Evolutionary conservation across 306 rosid species (phyloP).

Genomic region (Prunus campanulata): DNA sequence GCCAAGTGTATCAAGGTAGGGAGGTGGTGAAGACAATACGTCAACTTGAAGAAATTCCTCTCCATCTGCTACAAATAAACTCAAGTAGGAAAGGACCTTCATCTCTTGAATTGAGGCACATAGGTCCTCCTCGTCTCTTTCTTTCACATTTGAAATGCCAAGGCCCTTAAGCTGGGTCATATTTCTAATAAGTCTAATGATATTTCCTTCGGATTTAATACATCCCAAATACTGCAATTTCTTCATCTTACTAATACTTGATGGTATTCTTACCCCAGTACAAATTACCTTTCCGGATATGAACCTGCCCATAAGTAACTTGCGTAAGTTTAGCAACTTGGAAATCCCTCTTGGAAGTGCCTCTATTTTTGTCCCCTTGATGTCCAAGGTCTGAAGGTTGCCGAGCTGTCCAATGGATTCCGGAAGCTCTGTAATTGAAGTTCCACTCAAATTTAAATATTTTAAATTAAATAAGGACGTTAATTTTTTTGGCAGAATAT

Average conservation of each 20-base stretch:
- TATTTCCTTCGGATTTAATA: not conserved
- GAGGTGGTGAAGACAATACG: constrained; percentile 19
- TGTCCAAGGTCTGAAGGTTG: constrained; percentile 18
- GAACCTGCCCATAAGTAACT: not conserved
- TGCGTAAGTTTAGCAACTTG: not conserved
- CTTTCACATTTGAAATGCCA: constrained; percentile 4
- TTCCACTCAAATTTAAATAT: constrained; percentile 3
- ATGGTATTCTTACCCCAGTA: not conserved
- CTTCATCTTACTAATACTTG: not conserved
- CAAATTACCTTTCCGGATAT: not conserved
- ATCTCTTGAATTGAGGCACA: constrained; percentile 10
- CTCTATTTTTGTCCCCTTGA: not conserved
- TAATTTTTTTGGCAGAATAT: not conserved
- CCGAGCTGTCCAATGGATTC: constrained; percentile 17
- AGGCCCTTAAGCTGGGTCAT: constrained; percentile 1
- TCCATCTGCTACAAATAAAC: not conserved
- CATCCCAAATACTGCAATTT: constrained; percentile 7
- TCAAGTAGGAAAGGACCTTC: not conserved
- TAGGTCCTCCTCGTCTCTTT: not conserved
- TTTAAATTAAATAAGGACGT: constrained; percentile 14
- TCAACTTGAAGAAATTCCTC: not conserved
- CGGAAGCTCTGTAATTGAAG: constrained; percentile 15
- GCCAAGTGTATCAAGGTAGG: not conserved
- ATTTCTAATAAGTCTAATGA: not conserved
- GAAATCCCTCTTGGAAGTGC: constrained; percentile 9